A percentile compares a stretch with the other conserved stretches of the same genome.
These are phyloP conservation scores for Bromus sterilis DNA, from an alignment of 176 grass and related monocot genomes.

Conservation along the genomic window DNA sequence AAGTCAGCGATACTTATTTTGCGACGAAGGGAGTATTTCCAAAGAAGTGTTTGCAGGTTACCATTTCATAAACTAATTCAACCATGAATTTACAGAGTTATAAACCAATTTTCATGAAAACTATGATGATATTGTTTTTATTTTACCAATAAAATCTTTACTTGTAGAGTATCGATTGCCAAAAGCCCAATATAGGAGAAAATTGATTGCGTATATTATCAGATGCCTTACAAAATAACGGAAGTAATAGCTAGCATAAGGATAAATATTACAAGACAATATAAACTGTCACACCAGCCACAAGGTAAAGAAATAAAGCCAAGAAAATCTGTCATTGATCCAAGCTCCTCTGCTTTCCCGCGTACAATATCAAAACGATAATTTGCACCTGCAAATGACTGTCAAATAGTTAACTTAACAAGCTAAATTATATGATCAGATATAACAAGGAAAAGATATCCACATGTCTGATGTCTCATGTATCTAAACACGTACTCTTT, in stretches of 20 bases:
- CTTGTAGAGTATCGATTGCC: not conserved
- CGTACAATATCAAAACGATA: not conserved
- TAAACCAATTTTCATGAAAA: not conserved
- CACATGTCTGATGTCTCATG: not conserved
- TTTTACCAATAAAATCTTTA: not conserved
- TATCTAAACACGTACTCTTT: too few species aligned
- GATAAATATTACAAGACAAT: not conserved
- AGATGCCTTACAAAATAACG: not conserved
- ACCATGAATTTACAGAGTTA: not conserved
- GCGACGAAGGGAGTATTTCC: too few species aligned
- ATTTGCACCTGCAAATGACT: not conserved
- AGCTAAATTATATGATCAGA: not conserved
- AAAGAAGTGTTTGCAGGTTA: not conserved
- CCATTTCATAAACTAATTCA: not conserved
- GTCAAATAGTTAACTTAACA: not conserved
- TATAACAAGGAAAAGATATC: not conserved
- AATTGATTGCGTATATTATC: not conserved
- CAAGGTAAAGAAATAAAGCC: not conserved
- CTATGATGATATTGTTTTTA: not conserved
- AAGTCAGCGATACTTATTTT: too few species aligned
- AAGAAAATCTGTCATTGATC: not conserved
- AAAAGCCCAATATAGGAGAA: not conserved
- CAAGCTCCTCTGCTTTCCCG: not conserved
- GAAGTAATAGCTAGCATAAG: not conserved
- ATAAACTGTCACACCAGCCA: not conserved